A percentile compares a stretch with the other conserved stretches of the same genome.
These are phyloP conservation scores for Clathrospora elynae DNA, from an alignment of 2,329 filamentous ascomycete species.

Conservation along the genomic window DNA sequence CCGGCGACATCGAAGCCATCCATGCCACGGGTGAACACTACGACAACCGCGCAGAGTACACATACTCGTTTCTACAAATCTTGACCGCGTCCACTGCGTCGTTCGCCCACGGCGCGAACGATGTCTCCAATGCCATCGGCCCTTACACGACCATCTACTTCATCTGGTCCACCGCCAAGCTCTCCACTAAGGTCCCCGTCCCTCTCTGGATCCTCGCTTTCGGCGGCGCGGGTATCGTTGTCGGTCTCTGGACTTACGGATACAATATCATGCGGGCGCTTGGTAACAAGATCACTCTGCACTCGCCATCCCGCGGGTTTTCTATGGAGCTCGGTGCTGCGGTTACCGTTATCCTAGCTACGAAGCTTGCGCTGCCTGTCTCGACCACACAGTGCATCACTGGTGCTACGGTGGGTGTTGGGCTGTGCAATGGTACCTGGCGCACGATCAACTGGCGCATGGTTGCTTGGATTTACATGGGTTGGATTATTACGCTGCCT, in stretches of 20 bases:
- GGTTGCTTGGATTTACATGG: conserved; percentile 51
- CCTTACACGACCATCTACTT: conserved; percentile 68
- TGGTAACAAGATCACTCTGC: conserved; percentile 66
- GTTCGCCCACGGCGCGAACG: conserved; percentile 73
- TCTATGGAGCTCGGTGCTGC: conserved; percentile 54
- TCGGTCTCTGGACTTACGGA: conserved; percentile 67
- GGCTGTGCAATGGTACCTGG: conserved; percentile 41
- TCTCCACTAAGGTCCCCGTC: conserved; percentile 57
- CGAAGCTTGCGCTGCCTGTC: conserved; percentile 60
- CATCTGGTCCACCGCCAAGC: conserved; percentile 59
- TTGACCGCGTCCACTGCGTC: conserved; percentile 70
- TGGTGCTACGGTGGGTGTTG: conserved; percentile 42
- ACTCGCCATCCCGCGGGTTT: conserved; percentile 63
- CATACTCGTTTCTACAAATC: conserved; percentile 52
- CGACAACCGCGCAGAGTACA: conserved; percentile 62
- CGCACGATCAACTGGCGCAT: conserved; percentile 53
- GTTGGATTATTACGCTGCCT: conserved; percentile 54
- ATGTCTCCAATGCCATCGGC: conserved; percentile 61
- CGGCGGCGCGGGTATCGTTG: conserved; percentile 58
- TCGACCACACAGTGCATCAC: conserved; percentile 64
- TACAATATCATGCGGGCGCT: conserved; percentile 69
- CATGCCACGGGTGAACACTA: conserved; percentile 64
- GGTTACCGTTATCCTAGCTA: conserved; percentile 67
- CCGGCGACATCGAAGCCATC: conserved; percentile 59
- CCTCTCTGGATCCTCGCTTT: conserved; percentile 64